Evolutionary conservation across 257 asterid genomes (phyloP), one percentile per base, ranked within the genome.

Genomic region (Jaltomata sinuosa): DNA sequence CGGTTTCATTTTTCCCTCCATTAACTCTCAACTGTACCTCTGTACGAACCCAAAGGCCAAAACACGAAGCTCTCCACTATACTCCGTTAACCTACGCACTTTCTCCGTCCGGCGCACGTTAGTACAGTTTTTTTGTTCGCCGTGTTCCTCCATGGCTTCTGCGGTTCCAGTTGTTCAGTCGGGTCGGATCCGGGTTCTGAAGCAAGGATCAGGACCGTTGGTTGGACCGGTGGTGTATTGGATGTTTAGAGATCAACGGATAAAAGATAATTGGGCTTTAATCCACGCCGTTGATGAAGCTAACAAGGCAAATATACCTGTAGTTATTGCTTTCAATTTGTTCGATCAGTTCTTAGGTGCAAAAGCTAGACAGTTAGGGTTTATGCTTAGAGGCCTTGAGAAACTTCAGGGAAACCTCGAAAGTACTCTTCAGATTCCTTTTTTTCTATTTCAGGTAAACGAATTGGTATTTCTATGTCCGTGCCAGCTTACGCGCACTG

Each of bases 171-270:
- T 94, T 49, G 91, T 97, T 52, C 98, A 93, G 16, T 86, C 93
- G 54, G 98, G 96, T 1, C 86, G 99, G 86, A 87, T 97, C 85
- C 92, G 97, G 89, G 84, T 93, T 81, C 86, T 94, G 67, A 93
- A 92, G 88, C 85, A 86, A 52, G 93, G 89, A 38, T 49, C 89
- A 22, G 84, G 83, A 18, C 36, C 77, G 59, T 72, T 80, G 21
- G 59, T 16, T 11, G 99, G 98, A 10, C 99, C 99, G 65, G 98
- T 97, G 31, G 97, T 96, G 62, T 96, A 96, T 90, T 96, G 99
- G 99, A 93, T 96, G 99, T 96, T 96, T 89, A 91, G 99, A 85
- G 98, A 96, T 91, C 99, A 96, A 85, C 91, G 99, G 91, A 54
- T 94, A 84, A 89, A 84, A 84, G 99, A 97, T 88, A 97, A 97